Evolutionary conservation across 495 filamentous ascomycete species (phyloP).

Genomic region (Glonium stellatum): DNA sequence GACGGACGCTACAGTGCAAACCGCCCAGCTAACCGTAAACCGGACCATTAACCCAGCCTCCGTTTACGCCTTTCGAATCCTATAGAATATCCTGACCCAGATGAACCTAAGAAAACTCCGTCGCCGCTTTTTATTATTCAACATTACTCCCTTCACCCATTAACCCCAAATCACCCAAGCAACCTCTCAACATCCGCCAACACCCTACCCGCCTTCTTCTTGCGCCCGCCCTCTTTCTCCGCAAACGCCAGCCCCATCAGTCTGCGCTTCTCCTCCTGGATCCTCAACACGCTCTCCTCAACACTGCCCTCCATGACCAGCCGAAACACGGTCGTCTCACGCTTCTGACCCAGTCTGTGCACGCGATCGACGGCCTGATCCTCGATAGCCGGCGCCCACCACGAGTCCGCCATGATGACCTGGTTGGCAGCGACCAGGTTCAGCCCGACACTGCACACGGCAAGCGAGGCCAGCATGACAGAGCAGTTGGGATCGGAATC

Average conservation of each 20-base stretch:
- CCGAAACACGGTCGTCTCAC: conserved; percentile 70
- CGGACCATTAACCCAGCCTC: too few relatives aligned
- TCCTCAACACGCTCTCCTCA: conserved; percentile 77
- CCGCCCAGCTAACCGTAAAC: too few relatives aligned
- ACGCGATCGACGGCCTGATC: conserved; percentile 91
- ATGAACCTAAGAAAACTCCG: too few relatives aligned
- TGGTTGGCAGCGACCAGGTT: conserved; percentile 87
- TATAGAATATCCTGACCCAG: too few relatives aligned
- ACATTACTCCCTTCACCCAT: background rate
- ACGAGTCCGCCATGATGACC: conserved; percentile 75
- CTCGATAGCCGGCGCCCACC: conserved; percentile 91
- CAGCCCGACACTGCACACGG: conserved; percentile 78
- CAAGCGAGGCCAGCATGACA: conserved; percentile 76
- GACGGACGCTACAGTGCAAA: too few relatives aligned
- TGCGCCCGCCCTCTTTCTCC: conserved; percentile 32
- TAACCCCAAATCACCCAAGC: conserved; percentile 26
- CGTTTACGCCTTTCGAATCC: too few relatives aligned
- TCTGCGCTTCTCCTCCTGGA: conserved; percentile 75
- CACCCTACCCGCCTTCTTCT: conserved; percentile 29
- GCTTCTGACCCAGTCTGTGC: conserved; percentile 77
- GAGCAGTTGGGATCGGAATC: conserved; percentile 61
- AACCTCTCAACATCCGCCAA: conserved; percentile 55
- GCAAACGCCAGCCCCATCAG: conserved; percentile 62
- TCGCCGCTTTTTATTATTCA: too few relatives aligned
- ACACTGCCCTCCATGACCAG: conserved; percentile 76